phyloP scores from a whole-genome alignment of 2,329 filamentous ascomycete genomes.

The Trichoderma polysporum region DNA sequence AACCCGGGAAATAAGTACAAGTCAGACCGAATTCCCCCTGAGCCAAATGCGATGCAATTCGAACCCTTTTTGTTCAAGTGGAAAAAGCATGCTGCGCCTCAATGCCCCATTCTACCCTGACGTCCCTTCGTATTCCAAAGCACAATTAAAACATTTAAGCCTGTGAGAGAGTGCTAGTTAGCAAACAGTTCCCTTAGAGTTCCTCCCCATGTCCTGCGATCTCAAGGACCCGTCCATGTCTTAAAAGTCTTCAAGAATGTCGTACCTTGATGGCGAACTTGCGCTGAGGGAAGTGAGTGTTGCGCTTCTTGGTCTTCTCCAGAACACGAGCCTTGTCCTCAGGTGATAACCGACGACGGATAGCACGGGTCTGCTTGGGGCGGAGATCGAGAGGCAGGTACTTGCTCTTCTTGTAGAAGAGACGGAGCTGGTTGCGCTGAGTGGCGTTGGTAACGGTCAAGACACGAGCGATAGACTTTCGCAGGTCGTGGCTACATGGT shows the following conservation, averaged over 20 bases:
- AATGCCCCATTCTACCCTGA: constrained; percentile 38
- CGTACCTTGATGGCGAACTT: constrained; percentile 98
- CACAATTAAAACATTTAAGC: constrained; percentile 32
- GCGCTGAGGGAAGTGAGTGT: constrained; percentile 94
- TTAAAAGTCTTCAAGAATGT: not conserved
- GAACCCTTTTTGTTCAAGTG: constrained; percentile 33
- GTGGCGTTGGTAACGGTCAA: constrained; percentile 99
- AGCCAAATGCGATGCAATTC: constrained; percentile 42
- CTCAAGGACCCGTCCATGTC: not conserved
- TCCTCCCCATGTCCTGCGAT: too few species aligned
- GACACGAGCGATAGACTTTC: constrained; percentile 98
- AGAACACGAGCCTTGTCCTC: constrained; percentile 82
- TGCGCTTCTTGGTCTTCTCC: constrained; percentile 96
- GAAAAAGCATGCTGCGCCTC: constrained; percentile 42
- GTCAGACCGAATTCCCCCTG: constrained; percentile 40
- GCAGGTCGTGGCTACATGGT: constrained; percentile 81
- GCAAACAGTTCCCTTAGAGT: not conserved
- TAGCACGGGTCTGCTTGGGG: constrained; percentile 96
- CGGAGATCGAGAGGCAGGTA: constrained; percentile 98
- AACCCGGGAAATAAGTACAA: constrained; percentile 40
- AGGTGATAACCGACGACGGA: constrained; percentile 90
- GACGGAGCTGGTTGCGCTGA: constrained; percentile 94
- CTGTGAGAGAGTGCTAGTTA: constrained; percentile 22
- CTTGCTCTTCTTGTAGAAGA: constrained; percentile 99
- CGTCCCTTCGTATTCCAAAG: constrained; percentile 32